phyloP scores from a whole-genome alignment of 2,329 filamentous ascomycete species.

The Westerdykella aurantiaca region DNA sequence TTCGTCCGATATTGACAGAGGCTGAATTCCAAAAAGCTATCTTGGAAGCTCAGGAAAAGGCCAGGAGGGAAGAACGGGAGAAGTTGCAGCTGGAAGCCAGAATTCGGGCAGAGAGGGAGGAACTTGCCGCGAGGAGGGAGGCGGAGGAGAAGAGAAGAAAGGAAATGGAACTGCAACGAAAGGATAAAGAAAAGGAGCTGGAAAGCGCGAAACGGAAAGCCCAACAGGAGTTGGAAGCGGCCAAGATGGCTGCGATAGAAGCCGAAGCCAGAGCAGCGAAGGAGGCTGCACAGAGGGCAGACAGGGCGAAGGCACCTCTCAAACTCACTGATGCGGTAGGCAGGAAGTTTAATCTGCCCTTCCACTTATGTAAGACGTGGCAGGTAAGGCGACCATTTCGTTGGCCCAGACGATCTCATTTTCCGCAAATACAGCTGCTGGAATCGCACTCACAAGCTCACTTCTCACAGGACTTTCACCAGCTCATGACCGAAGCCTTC shows the following conservation, averaged over 20 bases:
- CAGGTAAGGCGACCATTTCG: constrained; percentile 1
- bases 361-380: constrained; percentile 23
- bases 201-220: constrained; percentile 7
- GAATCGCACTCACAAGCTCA: constrained; percentile 2
- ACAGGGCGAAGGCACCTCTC: constrained; percentile 13
- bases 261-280: not conserved
- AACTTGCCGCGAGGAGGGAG: not conserved
- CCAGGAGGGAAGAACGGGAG: constrained; percentile 1
- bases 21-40: not conserved
- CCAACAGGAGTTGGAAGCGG: constrained; percentile 10
- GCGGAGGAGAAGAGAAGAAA: constrained; percentile 16
- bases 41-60: constrained; percentile 1
- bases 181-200: constrained; percentile 7
- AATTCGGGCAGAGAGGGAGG: constrained; percentile 4
- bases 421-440: not conserved
- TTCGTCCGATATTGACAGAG: not conserved
- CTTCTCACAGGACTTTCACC: constrained; percentile 2
- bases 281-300: not conserved
- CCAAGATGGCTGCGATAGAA: constrained; percentile 4
- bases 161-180: constrained; percentile 12
- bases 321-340: constrained; percentile 30
- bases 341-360: constrained; percentile 27
- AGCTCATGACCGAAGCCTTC: constrained; percentile 4
- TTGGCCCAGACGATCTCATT: not conserved
- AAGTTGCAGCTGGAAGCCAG: constrained; percentile 34